These are phyloP conservation scores for Ampelocalamus luodianensis DNA, from an alignment of 176 grass and related monocot genomes.

Conservation along the genomic window DNA sequence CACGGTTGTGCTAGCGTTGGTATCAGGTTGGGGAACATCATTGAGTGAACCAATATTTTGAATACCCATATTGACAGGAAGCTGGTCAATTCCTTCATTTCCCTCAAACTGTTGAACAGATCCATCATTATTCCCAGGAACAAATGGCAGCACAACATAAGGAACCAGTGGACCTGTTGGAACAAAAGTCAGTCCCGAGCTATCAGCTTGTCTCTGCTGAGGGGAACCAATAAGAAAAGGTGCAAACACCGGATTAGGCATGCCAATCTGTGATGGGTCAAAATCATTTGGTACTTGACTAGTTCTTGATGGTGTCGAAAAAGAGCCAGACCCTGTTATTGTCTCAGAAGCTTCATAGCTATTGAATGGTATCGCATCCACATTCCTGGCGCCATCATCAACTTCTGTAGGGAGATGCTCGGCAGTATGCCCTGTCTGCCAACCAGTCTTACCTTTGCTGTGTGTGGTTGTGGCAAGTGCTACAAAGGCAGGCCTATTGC, in stretches of 20 bases:
- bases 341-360: conserved; percentile 65
- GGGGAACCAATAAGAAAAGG: conserved; percentile 66
- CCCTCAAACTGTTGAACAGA: conserved; percentile 58
- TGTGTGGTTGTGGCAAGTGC: conserved; percentile 32
- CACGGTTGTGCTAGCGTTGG: conserved; percentile 44
- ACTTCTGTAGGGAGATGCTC: conserved; percentile 55
- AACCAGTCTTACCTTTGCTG: conserved; percentile 55
- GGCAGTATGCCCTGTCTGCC: conserved; percentile 58
- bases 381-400: conserved; percentile 54
- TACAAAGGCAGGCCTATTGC: conserved; percentile 56
- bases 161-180: conserved; percentile 71
- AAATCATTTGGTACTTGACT: conserved; percentile 63
- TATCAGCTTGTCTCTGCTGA: conserved; percentile 70
- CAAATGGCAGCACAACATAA: conserved; percentile 59
- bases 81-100: conserved; percentile 60
- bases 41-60: conserved; percentile 53
- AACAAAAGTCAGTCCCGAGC: conserved; percentile 66
- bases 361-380: conserved; percentile 44
- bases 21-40: conserved; percentile 57
- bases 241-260: conserved; percentile 66
- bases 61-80: conserved; percentile 47
- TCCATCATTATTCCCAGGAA: conserved; percentile 55
- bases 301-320: conserved; percentile 42
- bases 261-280: conserved; percentile 49
- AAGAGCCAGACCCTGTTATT: conserved; percentile 38